Conservation (phyloP, 306 rosid species). For the Crotalaria pallida region DNA sequence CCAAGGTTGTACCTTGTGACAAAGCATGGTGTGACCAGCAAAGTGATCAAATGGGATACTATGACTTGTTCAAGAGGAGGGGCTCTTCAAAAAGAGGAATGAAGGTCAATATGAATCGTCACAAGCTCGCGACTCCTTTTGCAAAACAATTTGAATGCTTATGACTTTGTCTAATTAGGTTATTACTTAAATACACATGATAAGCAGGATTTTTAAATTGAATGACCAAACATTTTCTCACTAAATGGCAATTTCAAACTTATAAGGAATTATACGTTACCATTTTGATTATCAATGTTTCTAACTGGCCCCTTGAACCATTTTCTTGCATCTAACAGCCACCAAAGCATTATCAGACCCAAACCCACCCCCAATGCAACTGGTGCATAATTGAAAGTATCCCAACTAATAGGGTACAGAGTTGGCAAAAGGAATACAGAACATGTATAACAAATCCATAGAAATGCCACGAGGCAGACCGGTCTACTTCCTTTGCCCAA, state of each 20-base stretch:
- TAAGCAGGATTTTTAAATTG: not conserved
- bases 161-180: not conserved
- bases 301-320: conserved; percentile 92
- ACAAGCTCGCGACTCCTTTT: conserved; percentile 43
- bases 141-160: not conserved
- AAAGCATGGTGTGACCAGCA: conserved; percentile 49
- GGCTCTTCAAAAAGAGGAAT: conserved; percentile 37
- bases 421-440: conserved; percentile 82
- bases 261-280: conserved; percentile 30
- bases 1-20: conserved; percentile 50
- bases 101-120: conserved; percentile 55
- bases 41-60: conserved; percentile 54
- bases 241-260: not conserved
- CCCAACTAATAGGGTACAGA: conserved; percentile 59
- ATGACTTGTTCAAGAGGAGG: conserved; percentile 57
- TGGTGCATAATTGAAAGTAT: conserved; percentile 81
- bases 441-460: conserved; percentile 86
- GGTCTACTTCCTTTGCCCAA: conserved; percentile 80
- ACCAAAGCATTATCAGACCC: conserved; percentile 76
- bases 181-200: not conserved
- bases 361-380: conserved; percentile 57
- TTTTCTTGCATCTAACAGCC: conserved; percentile 81
- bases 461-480: conserved; percentile 57
- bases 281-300: conserved; percentile 56
- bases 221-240: not conserved